Conservation (phyloP, 2,329 filamentous ascomycete genomes). For the Trichoderma citrinoviride region DNA sequence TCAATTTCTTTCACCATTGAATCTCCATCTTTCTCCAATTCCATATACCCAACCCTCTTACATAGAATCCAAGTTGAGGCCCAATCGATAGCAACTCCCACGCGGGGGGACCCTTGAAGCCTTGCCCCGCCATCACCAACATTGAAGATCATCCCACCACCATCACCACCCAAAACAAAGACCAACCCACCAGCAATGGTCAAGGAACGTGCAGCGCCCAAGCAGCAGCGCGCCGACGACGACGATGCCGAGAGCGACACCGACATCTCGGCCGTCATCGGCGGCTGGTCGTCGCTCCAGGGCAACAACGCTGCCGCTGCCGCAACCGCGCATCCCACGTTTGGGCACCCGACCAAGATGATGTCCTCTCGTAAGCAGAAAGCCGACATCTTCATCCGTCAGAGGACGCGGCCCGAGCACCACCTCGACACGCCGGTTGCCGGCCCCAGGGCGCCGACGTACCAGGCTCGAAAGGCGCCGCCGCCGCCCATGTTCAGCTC, state of each 20-base stretch:
- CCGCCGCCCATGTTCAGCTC: slow-evolving; percentile 51
- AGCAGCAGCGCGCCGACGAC: slow-evolving; percentile 44
- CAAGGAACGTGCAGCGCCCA: slow-evolving; percentile 47
- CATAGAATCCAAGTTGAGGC: slow-evolving; percentile 7
- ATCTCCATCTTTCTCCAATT: slow-evolving; percentile 23
- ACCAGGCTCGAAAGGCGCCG: slow-evolving; percentile 47
- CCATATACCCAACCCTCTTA: slow-evolving; percentile 1
- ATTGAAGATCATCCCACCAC: slow-evolving; percentile 7
- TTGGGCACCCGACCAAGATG: slow-evolving; percentile 44
- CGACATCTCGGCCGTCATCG: slow-evolving; percentile 36
- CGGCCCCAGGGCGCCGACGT: slow-evolving; percentile 48
- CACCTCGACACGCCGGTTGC: slow-evolving; percentile 51
- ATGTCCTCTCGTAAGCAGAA: slow-evolving; percentile 54
- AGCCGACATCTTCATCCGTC: slow-evolving; percentile 54
- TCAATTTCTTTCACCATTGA: slow-evolving; percentile 20
- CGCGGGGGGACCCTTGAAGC: not conserved
- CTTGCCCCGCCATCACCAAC: slow-evolving; percentile 6
- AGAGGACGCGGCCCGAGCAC: slow-evolving; percentile 55
- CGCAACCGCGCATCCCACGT: slow-evolving; percentile 31
- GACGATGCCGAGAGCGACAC: slow-evolving; percentile 35
- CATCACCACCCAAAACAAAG: not conserved
- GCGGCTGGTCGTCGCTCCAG: slow-evolving; percentile 30
- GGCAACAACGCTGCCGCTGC: slow-evolving; percentile 24
- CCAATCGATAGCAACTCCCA: not conserved
- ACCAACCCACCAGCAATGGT: slow-evolving; percentile 39